A percentile compares a stretch with the other conserved stretches of the same genome.
Conservation (phyloP, 202 grass and related monocot species). For the Bolboschoenoplectus hybrid region DNA sequence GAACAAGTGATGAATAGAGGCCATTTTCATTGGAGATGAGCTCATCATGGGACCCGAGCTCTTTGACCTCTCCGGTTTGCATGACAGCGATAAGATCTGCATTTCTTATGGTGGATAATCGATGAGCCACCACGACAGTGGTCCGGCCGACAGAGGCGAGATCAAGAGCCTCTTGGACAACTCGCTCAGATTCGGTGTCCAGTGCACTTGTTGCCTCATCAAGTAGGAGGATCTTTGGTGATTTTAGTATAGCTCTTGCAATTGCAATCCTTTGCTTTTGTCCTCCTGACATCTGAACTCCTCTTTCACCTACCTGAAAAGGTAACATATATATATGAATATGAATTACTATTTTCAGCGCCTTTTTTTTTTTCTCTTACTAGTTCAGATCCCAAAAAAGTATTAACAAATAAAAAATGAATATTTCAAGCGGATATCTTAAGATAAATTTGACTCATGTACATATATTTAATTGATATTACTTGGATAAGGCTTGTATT, state of each 20-base stretch:
- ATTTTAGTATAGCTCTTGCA: slow-evolving; percentile 83
- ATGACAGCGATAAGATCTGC: slow-evolving; percentile 78
- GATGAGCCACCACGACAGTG: slow-evolving; percentile 86
- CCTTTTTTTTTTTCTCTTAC: background rate
- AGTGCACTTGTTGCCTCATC: slow-evolving; percentile 95
- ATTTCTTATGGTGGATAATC: slow-evolving; percentile 83
- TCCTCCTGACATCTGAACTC: slow-evolving; percentile 93
- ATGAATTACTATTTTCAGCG: background rate
- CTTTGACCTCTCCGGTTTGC: slow-evolving; percentile 75
- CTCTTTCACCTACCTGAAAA: slow-evolving; percentile 85
- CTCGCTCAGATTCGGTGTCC: slow-evolving; percentile 73
- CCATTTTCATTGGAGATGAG: slow-evolving; percentile 66
- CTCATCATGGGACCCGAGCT: slow-evolving; percentile 79
- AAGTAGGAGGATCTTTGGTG: slow-evolving; percentile 93
- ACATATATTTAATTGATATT: no score
- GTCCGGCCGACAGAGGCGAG: slow-evolving; percentile 67
- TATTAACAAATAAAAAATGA: background rate
- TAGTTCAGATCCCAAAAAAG: background rate
- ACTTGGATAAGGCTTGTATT: no score
- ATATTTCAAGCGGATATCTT: no score
- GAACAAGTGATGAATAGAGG: slow-evolving; percentile 71
- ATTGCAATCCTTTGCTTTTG: slow-evolving; percentile 98
- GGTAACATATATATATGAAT: background rate
- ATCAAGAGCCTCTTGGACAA: slow-evolving; percentile 87
- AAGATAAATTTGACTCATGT: no score